phyloP scores from a whole-genome alignment of 129 eudicot species.

The Calendula officinalis region DNA sequence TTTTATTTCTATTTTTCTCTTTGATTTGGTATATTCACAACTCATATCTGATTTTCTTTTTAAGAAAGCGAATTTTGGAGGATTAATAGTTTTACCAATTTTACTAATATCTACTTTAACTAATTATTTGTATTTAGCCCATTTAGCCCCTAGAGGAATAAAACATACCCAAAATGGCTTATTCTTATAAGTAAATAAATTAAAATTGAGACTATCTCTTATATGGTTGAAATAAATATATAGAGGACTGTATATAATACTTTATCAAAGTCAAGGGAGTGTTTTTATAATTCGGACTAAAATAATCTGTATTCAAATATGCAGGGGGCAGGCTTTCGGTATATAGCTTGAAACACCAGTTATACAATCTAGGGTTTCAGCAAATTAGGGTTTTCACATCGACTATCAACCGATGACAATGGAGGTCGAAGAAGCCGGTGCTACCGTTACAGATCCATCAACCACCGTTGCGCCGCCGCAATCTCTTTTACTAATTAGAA shows the following conservation, averaged over 20 bases:
- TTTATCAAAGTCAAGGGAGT: not conserved
- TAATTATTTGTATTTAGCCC: too few species aligned
- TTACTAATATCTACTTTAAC: too few species aligned
- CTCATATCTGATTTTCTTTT: too few species aligned
- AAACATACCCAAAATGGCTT: too few species aligned
- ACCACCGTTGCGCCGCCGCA: conserved; percentile 11
- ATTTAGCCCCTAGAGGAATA: too few species aligned
- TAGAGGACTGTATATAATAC: conserved; percentile 3
- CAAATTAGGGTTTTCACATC: conserved; percentile 29
- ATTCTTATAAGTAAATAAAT: too few species aligned
- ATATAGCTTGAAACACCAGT: conserved; percentile 23
- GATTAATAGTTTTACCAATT: too few species aligned
- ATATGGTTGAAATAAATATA: not conserved
- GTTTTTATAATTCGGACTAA: not conserved
- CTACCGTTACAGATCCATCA: conserved; percentile 29
- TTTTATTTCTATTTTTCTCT: too few species aligned
- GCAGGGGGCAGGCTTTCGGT: conserved; percentile 15
- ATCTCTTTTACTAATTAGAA: conserved; percentile 45
- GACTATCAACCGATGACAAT: conserved; percentile 9
- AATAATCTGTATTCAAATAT: conserved; percentile 26
- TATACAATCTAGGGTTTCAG: conserved; percentile 25
- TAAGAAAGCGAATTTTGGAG: too few species aligned
- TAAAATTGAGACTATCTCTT: too few species aligned
- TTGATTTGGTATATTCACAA: too few species aligned
- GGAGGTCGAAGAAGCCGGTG: conserved; percentile 23